phyloP scores from a whole-genome alignment of 257 asterid genomes.

The Fraxinus pennsylvanica region DNA sequence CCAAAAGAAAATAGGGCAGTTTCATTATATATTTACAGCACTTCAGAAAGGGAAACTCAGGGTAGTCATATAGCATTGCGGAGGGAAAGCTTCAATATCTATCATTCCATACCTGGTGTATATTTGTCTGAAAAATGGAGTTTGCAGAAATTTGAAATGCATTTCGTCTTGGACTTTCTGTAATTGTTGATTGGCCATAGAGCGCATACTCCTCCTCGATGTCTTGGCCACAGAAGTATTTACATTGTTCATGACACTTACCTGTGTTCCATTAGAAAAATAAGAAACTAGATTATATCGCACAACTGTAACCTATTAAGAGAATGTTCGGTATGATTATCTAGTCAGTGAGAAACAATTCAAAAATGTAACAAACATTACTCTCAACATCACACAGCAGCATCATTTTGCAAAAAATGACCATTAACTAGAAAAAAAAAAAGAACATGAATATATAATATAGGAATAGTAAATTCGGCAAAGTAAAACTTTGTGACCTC shows the following conservation, averaged over 20 bases:
- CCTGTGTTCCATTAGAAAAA: constrained; percentile 42
- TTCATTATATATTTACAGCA: not conserved
- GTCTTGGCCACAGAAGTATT: constrained; percentile 88
- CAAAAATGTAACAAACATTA: not conserved
- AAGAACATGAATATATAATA: not conserved
- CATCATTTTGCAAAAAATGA: not conserved
- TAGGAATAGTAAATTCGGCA: not conserved
- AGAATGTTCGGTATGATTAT: not conserved
- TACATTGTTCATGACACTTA: constrained; percentile 80
- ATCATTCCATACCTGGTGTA: constrained; percentile 62
- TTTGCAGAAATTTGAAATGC: constrained; percentile 87
- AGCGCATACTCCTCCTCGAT: constrained; percentile 70
- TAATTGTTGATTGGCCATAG: constrained; percentile 73
- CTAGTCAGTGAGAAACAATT: not conserved
- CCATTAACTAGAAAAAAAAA: not conserved
- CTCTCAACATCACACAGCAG: not conserved
- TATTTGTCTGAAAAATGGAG: constrained; percentile 92
- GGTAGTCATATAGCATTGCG: constrained; percentile 1
- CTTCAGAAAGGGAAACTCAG: constrained; percentile 5
- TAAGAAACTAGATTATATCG: not conserved
- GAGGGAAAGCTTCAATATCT: constrained; percentile 4
- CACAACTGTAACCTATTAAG: not conserved
- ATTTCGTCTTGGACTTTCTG: constrained; percentile 65
- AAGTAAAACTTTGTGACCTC: not conserved
- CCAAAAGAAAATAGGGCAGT: not conserved